Evolutionary conservation across 2,329 filamentous ascomycete species (phyloP).

Genomic region (Tolypocladium amazonense): DNA sequence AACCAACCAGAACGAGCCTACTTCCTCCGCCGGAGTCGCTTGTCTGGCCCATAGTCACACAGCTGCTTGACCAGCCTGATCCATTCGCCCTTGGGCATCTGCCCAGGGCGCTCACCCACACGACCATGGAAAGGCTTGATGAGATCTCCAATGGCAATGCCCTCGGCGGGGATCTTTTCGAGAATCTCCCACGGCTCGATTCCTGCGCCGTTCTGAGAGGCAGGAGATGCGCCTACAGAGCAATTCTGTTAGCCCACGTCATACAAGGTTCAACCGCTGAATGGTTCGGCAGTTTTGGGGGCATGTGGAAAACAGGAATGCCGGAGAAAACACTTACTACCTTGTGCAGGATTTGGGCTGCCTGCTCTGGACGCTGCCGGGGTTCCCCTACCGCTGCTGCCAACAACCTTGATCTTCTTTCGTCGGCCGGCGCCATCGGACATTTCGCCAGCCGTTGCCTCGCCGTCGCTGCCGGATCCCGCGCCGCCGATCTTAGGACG

Average conservation of each 20-base stretch:
- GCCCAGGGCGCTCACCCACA: conserved; percentile 38
- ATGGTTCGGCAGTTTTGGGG: not conserved
- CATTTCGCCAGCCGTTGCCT: conserved; percentile 59
- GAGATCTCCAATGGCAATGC: conserved; percentile 43
- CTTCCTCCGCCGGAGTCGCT: conserved; percentile 34
- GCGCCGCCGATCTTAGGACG: conserved; percentile 31
- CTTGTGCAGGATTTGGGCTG: conserved; percentile 41
- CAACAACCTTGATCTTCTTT: conserved; percentile 47
- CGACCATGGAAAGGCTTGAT: conserved; percentile 43
- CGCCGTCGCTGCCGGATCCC: conserved; percentile 60
- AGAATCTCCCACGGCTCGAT: conserved; percentile 44
- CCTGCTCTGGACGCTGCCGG: conserved; percentile 50
- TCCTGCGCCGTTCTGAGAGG: conserved; percentile 19
- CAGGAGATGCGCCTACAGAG: conserved; percentile 19
- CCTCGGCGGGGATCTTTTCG: conserved; percentile 40
- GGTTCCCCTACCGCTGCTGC: conserved; percentile 35
- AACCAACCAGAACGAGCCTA: conserved; percentile 6
- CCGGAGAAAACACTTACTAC: conserved; percentile 22
- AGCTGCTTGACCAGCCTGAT: conserved; percentile 48
- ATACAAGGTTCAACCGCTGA: not conserved
- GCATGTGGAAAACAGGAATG: not conserved
- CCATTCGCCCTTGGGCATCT: conserved; percentile 45
- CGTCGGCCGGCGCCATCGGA: conserved; percentile 41
- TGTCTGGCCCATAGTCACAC: conserved; percentile 42
- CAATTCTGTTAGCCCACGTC: conserved; percentile 1